phyloP scores from a whole-genome alignment of 2,329 filamentous ascomycete species.

The Monosporascus ibericus region DNA sequence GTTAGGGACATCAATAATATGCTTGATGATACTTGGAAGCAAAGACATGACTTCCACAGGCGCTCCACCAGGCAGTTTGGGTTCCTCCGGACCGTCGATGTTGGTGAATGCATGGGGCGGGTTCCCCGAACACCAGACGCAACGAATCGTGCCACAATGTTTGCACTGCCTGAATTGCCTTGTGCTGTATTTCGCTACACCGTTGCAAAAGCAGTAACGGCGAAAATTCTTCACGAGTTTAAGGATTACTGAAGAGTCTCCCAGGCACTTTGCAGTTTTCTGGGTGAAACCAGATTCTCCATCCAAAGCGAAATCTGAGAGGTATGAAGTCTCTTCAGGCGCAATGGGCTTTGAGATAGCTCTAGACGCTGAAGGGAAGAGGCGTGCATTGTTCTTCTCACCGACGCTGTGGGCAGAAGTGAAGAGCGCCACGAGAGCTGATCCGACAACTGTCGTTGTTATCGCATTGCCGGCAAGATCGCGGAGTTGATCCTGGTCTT shows the following conservation, averaged over 20 bases:
- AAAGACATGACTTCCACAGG: slow-evolving; percentile 13
- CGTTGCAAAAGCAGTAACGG: slow-evolving; percentile 30
- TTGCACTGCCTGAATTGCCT: slow-evolving; percentile 22
- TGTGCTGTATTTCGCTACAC: slow-evolving; percentile 23
- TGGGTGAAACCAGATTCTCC: slow-evolving; percentile 1
- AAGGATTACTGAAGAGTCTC: slow-evolving; percentile 7
- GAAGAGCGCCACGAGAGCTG: slow-evolving; percentile 54
- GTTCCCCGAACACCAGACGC: slow-evolving; percentile 32
- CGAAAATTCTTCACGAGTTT: slow-evolving; percentile 13
- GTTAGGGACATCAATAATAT: neutral
- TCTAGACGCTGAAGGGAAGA: neutral
- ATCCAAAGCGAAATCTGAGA: too few species aligned
- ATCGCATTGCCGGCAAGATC: slow-evolving; percentile 77
- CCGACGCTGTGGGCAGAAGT: slow-evolving; percentile 9
- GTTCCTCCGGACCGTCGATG: slow-evolving; percentile 5
- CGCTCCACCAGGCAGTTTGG: slow-evolving; percentile 13
- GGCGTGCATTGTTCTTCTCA: too few species aligned
- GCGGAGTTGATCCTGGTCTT: slow-evolving; percentile 56
- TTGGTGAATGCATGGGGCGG: slow-evolving; percentile 26
- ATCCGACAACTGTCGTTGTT: slow-evolving; percentile 65
- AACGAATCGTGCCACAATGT: slow-evolving; percentile 30
- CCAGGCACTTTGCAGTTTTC: neutral
- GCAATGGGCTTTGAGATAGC: too few species aligned
- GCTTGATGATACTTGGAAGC: slow-evolving; percentile 14
- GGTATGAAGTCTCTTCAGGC: too few species aligned